phyloP scores from a whole-genome alignment of 225 moss, liverwort and hornwort species.

The Ulota crispa region DNA sequence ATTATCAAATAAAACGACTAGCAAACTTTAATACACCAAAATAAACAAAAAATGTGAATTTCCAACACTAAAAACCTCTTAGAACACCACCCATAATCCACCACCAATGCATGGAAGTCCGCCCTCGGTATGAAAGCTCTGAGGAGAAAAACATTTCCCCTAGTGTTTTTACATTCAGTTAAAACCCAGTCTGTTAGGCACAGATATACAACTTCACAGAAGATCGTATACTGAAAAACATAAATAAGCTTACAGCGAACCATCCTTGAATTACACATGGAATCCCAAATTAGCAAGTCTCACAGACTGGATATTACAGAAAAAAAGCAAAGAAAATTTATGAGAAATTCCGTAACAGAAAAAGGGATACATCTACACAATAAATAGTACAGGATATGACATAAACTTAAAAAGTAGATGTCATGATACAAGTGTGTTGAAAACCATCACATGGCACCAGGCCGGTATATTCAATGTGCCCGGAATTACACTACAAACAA shows the following conservation, averaged over 20 bases:
- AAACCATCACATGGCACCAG: background rate
- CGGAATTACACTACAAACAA: slow-evolving; percentile 10
- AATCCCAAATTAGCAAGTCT: background rate
- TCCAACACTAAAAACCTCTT: too few species aligned
- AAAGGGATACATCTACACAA: background rate
- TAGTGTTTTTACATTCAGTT: background rate
- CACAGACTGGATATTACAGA: background rate
- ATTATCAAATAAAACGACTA: too few species aligned
- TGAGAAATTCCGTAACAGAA: background rate
- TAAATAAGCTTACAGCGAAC: background rate
- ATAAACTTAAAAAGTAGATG: background rate
- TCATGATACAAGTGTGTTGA: background rate
- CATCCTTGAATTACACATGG: background rate
- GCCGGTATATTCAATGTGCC: background rate
- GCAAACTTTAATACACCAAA: too few species aligned
- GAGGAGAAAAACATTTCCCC: background rate
- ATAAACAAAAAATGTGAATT: too few species aligned
- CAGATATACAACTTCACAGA: background rate
- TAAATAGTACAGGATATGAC: background rate
- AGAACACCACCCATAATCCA: too few species aligned
- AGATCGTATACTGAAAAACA: background rate
- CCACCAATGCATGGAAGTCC: too few species aligned
- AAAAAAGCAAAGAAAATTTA: background rate
- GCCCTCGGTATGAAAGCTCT: background rate
- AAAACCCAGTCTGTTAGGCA: background rate